A percentile compares a stretch with the other conserved stretches of the same genome.
These are phyloP conservation scores for Aechmea fasciata DNA, from an alignment of 176 grass and related monocot genomes.

Conservation along the genomic window DNA sequence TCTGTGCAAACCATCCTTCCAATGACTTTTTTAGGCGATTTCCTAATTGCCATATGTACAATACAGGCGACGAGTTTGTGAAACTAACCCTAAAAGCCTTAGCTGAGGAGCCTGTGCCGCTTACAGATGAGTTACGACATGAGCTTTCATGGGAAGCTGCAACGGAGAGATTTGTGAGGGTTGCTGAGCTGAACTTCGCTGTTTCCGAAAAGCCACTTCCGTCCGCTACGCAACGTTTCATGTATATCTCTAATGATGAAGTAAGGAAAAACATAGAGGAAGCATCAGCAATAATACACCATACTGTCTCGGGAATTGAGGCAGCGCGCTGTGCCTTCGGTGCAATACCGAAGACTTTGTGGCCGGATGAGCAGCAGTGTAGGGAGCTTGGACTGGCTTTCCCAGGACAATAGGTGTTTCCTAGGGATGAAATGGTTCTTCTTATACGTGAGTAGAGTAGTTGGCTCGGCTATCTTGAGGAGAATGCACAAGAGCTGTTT, in stretches of 20 bases:
- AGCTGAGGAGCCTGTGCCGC: slow-evolving; percentile 44
- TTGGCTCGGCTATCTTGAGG: too few species aligned
- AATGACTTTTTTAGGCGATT: slow-evolving; percentile 96
- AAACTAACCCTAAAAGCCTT: slow-evolving; percentile 57
- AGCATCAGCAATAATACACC: slow-evolving; percentile 76
- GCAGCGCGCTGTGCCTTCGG: slow-evolving; percentile 68
- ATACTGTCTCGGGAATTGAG: slow-evolving; percentile 68
- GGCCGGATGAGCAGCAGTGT: slow-evolving; percentile 73
- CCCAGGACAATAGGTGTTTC: slow-evolving; percentile 9
- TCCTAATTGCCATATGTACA: slow-evolving; percentile 82
- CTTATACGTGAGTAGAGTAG: too few species aligned
- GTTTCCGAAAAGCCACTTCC: slow-evolving; percentile 15
- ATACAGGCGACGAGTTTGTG: slow-evolving; percentile 56
- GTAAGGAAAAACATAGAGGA: slow-evolving; percentile 65
- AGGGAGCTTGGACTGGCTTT: slow-evolving; percentile 72
- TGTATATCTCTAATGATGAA: slow-evolving; percentile 53
- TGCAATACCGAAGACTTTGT: slow-evolving; percentile 70
- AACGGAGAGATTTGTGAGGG: slow-evolving; percentile 66
- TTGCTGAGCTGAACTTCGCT: slow-evolving; percentile 39
- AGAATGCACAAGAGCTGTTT: too few species aligned
- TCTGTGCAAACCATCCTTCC: slow-evolving; percentile 79
- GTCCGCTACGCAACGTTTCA: slow-evolving; percentile 35
- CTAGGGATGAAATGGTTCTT: background rate
- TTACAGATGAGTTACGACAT: slow-evolving; percentile 50
- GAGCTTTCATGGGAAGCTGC: slow-evolving; percentile 93